These are phyloP conservation scores for Phialophora chinensis DNA, from an alignment of 2,329 filamentous ascomycete species.

Conservation along the genomic window DNA sequence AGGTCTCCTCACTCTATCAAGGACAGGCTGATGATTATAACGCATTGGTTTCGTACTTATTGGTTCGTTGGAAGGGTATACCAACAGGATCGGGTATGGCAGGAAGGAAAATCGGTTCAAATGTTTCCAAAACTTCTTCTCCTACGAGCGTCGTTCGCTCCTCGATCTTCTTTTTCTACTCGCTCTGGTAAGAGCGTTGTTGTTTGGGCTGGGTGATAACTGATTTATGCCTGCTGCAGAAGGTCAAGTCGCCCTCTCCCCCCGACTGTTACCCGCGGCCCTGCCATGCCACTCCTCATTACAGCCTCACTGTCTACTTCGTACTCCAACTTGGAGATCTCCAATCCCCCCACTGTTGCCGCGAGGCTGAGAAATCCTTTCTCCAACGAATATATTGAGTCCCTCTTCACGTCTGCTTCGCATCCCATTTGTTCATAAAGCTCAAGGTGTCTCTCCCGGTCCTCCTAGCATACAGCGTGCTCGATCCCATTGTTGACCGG, in stretches of 20 bases:
- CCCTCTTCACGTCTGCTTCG: not conserved
- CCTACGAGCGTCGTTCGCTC: not conserved
- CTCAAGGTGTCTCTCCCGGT: not conserved
- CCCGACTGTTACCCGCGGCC: not conserved
- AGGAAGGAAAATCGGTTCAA: not conserved
- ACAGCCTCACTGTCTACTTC: not conserved
- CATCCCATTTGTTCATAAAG: not conserved
- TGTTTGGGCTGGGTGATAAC: not conserved
- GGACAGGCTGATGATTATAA: slow-evolving; percentile 19
- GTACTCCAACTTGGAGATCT: slow-evolving; percentile 11
- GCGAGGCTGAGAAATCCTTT: slow-evolving; percentile 17
- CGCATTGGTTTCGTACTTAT: slow-evolving; percentile 1
- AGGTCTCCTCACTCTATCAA: slow-evolving; percentile 8
- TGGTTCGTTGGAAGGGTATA: not conserved
- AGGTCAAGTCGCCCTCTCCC: not conserved
- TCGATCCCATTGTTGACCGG: not conserved
- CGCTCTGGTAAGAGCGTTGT: not conserved
- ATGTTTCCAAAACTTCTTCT: slow-evolving; percentile 6
- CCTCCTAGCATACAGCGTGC: not conserved
- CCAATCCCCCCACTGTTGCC: slow-evolving; percentile 1
- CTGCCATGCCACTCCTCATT: not conserved
- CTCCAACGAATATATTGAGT: slow-evolving; percentile 3
- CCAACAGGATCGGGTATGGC: not conserved
- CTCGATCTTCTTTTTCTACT: not conserved
- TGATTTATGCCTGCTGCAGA: not conserved